Base-by-base conservation (phyloP, 106 monocot species). In the Amphibolis antarctica region DNA sequence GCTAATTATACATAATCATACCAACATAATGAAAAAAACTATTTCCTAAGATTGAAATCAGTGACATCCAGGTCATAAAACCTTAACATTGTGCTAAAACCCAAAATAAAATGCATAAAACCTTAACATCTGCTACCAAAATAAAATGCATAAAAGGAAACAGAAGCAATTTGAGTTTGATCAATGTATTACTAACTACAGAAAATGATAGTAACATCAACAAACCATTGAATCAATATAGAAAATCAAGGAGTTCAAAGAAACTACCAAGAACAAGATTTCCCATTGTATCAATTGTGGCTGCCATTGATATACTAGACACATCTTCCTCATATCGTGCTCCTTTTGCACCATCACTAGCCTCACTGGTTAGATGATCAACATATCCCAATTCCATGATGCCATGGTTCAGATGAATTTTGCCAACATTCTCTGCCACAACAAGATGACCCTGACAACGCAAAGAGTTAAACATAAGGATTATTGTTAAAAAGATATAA, bases 341-440 rank as follows among this genome's bases (percentile, higher is more conserved):
- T 55, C 10, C 20, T 60, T 10, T 49, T 66, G 60, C 22, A 11
- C 71, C 75, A 56, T 25, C 14, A 27, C 47, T 46, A 46, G 47
- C 73, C 27, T 21, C 52, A 24, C 52, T 74, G 44, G 56, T 60
- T 72, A 85, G 76, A 77, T 93, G 85, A 67, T 70, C 71, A 36
- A 85, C 75, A 63, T 93, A 93, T 53, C 93, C 93, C n/a, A 76
- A 66, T 78, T 93, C 93, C 93, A 93, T 93, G 14, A 85, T 63
- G 12, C 78, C 88, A 83, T 93, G 88, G 71, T 93, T 85, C 19
- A 93, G 69, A 44, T 75, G 80, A 51, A 93, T 70, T 44, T 77
- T 77, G 22, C 71, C 61, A 47, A 74, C 72, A 51, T 93, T 88
- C 60, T 93, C 82, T 68, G 85, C 51, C 23, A 85, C 63, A 77